Evolutionary conservation across 78 protist genomes (phyloP), one percentile per base, ranked within the genome.

Genomic region (Emiliania huxleyi): DNA sequence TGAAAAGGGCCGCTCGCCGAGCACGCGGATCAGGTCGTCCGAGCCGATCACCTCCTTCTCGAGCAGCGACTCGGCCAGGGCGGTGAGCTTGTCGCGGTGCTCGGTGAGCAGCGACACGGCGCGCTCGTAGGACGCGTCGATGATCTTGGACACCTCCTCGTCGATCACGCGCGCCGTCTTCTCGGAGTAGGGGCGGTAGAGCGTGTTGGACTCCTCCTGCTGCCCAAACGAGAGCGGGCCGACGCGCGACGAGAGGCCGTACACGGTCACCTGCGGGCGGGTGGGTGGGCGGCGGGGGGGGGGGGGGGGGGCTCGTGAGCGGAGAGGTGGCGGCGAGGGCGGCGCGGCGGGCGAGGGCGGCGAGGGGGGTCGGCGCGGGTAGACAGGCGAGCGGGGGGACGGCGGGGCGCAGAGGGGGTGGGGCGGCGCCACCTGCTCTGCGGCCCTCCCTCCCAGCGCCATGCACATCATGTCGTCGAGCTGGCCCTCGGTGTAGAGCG

Each of bases 191-290:
- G 89, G 89, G 56, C 42, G 37, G 40, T 43, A 42, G 29, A 44
- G 40, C 56, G 46, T 25, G 85, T 40, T 77, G 48, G 44, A 37
- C 48, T 77, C 85, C 48, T 37, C 44, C 23, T 6, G 23, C 33
- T 35, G 2, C 29, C 71, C 29, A 48, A 77, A 77, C 33, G 85
- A 77, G 29, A 97, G 87, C 40, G 62, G 77, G 75, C 99, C 99
- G 8, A 97, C 91, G 21, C n/a, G 18, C 42, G 73, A 90, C 71
- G 84, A 95, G 97, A 98, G 96, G 40, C 99, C 99, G 48, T 83
- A 97, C 45, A 37, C 55, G 1, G 93, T 81, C 18, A 77, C 46
- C 85, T 40, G 44, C 25, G 83, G 15, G 62, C 8, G 29, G 62
- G 62, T n/a, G n/a, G n/a, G n/a, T n/a, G n/a, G n/a, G n/a, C n/a